Conservation (phyloP, 1,284 basidiomycete species). For the Exobasidium rhododendri region DNA sequence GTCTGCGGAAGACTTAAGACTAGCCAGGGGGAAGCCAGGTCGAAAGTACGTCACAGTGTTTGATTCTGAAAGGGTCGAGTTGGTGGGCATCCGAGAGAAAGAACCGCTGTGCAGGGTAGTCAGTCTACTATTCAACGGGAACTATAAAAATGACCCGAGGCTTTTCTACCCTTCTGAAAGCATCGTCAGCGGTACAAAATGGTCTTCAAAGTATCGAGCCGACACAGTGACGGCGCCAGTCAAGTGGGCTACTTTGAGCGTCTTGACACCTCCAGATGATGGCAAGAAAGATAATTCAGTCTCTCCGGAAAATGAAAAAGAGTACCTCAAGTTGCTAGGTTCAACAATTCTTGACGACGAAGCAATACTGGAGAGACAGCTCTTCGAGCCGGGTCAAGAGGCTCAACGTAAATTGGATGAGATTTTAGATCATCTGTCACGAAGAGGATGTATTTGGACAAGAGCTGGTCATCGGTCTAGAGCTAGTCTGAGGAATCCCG, state of each 20-base stretch:
- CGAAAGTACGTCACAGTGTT: not conserved
- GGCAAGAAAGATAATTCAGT: not conserved
- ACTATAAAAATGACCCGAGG: not conserved
- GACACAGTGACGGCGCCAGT: not conserved
- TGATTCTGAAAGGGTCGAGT: not conserved
- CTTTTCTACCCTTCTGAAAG: not conserved
- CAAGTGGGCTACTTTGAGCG: not conserved
- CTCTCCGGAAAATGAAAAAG: not conserved
- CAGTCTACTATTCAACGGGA: not conserved
- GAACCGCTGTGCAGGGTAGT: not conserved
- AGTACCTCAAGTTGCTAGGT: not conserved
- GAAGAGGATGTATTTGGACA: constrained; percentile 3
- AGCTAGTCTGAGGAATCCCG: not conserved
- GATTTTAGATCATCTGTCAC: not conserved
- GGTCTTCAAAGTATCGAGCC: not conserved
- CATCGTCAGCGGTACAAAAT: not conserved
- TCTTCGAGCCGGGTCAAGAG: not conserved
- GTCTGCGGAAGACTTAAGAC: not conserved
- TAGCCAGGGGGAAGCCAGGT: not conserved
- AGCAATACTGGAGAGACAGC: not conserved
- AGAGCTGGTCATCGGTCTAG: not conserved
- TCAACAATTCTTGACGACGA: not conserved
- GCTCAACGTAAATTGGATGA: not conserved
- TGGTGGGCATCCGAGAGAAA: constrained; percentile 1
- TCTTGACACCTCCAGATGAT: not conserved